Evolutionary conservation across 768 basidiomycete genomes (phyloP).

Genomic region (Lactarius akahatsu): DNA sequence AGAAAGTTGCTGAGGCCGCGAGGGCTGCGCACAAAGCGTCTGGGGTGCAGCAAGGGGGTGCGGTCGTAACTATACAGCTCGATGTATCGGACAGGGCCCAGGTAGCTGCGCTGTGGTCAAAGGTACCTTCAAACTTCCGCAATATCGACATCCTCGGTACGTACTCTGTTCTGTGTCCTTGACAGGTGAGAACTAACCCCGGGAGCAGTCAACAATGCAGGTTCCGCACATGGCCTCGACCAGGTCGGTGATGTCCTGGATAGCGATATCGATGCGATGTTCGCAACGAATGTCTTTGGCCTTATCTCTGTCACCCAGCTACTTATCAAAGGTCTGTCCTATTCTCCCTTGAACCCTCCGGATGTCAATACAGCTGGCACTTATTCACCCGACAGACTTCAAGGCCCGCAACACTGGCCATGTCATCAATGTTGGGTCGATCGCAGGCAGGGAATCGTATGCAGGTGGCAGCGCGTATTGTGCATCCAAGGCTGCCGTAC

Average conservation of each 20-base stretch:
- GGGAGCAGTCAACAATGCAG: slow-evolving; percentile 69
- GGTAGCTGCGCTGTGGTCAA: slow-evolving; percentile 65
- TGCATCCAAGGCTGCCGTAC: slow-evolving; percentile 86
- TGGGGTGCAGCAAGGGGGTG: slow-evolving; percentile 73
- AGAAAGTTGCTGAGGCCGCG: slow-evolving; percentile 67
- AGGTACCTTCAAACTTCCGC: slow-evolving; percentile 66
- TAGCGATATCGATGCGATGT: slow-evolving; percentile 69
- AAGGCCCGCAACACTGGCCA: slow-evolving; percentile 60
- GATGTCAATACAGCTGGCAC: slow-evolving; percentile 35
- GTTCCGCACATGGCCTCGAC: slow-evolving; percentile 87
- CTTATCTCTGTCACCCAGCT: slow-evolving; percentile 83
- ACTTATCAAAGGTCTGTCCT: slow-evolving; percentile 35
- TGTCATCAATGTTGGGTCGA: slow-evolving; percentile 92
- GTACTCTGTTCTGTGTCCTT: slow-evolving; percentile 27
- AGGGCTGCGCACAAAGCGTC: slow-evolving; percentile 68
- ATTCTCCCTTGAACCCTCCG: slow-evolving; percentile 44
- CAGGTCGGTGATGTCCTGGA: slow-evolving; percentile 80
- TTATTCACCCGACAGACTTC: slow-evolving; percentile 30
- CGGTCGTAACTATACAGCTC: slow-evolving; percentile 65
- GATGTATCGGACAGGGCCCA: slow-evolving; percentile 80
- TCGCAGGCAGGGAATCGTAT: slow-evolving; percentile 75
- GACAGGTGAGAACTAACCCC: not conserved
- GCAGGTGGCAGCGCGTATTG: slow-evolving; percentile 90
- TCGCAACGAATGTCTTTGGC: slow-evolving; percentile 64
- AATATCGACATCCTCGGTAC: slow-evolving; percentile 82